Conservation (phyloP, 148 eudicot genomes). For the Rhododendron molle region DNA sequence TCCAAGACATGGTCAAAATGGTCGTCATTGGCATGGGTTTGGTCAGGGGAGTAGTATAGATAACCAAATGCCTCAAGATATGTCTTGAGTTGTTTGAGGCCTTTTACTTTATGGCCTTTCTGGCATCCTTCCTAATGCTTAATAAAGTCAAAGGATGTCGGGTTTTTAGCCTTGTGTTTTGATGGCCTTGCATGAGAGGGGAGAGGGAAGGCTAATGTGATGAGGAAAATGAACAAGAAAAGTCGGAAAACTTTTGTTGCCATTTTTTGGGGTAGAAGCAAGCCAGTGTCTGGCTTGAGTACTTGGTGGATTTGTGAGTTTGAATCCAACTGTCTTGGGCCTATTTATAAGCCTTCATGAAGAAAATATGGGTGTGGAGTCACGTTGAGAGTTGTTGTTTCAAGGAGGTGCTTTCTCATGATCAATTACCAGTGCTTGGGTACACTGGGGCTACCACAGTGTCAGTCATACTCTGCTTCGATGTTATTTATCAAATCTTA, state of each 20-base stretch:
- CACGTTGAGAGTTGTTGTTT: no score
- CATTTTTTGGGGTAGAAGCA: background rate
- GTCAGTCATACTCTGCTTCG: no score
- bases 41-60: background rate
- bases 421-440: no score
- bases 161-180: background rate
- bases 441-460: no score
- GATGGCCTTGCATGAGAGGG: background rate
- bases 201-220: background rate
- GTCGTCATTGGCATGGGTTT: constrained; percentile 6
- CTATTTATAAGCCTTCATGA: background rate
- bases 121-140: constrained; percentile 20
- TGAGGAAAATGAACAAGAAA: background rate
- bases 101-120: constrained; percentile 18
- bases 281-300: background rate
- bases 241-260: background rate
- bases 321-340: background rate
- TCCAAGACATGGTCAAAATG: constrained; percentile 24
- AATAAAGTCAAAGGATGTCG: constrained; percentile 5
- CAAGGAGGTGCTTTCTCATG: no score
- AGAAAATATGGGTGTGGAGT: no score
- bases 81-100: constrained; percentile 18
- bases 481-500: no score
- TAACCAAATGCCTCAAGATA: constrained; percentile 24
- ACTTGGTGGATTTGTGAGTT: background rate